Base-by-base conservation (phyloP, 1,139 yeast species). In the Yamadazyma diddensiae region DNA sequence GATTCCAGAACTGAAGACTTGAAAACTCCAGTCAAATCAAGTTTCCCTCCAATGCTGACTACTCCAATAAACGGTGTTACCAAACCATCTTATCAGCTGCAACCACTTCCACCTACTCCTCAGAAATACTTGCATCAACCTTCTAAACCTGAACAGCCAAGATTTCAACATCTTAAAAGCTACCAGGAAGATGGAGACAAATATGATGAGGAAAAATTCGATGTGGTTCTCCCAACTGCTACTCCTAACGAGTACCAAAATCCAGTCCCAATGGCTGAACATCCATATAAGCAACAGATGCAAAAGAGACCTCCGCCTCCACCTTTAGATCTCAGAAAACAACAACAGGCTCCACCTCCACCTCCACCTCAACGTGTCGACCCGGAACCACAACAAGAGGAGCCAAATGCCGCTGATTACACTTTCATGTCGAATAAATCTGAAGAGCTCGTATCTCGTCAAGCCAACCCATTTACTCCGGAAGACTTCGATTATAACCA, bases 171-270 rank as follows among this genome's bases (percentile, higher is more conserved):
- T 22, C 11, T 15, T 6, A 11, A 15, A 12, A 22, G 25, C 13
- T 22, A 22, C 13, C 25, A 22, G 10, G 25, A 22, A 22, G 25
- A 22, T 13, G 25, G 25, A 12, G 25, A 22, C 6, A 11, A 22
- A n/a, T 22, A 12, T 37, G 47, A 44, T 5, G 26, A 49, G 3
- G 40, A 29, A 10, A 18, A 13, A 8, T 36, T 28, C 19, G 36
- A 40, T n/a, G 26, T 37, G 14, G 58, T 47, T 37, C 53, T 68
- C 24, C 72, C 73, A 10, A 67, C 73, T 1, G 55, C 58, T 20
- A 55, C 55, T 9, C 48, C 59, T 2, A 59, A 62, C 33, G 46
- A 53, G 31, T 51, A 45, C 38, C 73, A 68, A 42, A 52, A 53
- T 27, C 63, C 63, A 12, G 52, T 61, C 12, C 62, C 63, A 13